Conservation (phyloP, 2,329 filamentous ascomycete genomes). For the Rosellinia necatrix region DNA sequence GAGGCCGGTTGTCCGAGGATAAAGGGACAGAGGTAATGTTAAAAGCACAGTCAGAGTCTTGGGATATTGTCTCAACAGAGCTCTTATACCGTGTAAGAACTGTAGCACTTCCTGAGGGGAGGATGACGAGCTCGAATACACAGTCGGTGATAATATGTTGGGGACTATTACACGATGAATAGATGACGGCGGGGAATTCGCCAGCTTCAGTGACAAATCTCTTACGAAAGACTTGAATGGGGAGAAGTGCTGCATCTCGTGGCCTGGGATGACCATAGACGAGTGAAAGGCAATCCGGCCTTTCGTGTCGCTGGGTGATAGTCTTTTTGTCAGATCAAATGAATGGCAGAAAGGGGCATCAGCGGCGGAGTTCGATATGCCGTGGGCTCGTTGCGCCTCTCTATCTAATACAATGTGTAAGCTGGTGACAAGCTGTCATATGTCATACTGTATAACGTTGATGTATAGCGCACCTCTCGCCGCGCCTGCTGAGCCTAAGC, state of each 20-base stretch:
- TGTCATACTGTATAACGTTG: slow-evolving; percentile 13
- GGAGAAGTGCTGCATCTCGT: slow-evolving; percentile 43
- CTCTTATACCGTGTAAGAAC: slow-evolving; percentile 79
- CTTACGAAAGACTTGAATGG: slow-evolving; percentile 69
- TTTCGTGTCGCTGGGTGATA: slow-evolving; percentile 54
- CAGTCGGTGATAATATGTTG: slow-evolving; percentile 79
- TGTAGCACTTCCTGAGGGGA: slow-evolving; percentile 75
- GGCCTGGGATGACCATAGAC: slow-evolving; percentile 34
- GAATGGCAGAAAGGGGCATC: slow-evolving; percentile 67
- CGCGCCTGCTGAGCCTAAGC: slow-evolving; percentile 71
- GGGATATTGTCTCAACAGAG: slow-evolving; percentile 71
- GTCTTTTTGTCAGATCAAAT: slow-evolving; percentile 72
- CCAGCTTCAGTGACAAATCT: slow-evolving; percentile 60
- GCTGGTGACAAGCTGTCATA: background rate
- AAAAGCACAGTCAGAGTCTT: slow-evolving; percentile 71
- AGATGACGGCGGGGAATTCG: slow-evolving; percentile 59
- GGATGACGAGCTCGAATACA: slow-evolving; percentile 73
- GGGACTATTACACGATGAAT: slow-evolving; percentile 87
- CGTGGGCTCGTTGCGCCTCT: slow-evolving; percentile 33
- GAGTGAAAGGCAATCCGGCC: slow-evolving; percentile 60
- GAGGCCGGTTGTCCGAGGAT: slow-evolving; percentile 74
- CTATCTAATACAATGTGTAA: slow-evolving; percentile 33
- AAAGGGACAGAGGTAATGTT: slow-evolving; percentile 79
- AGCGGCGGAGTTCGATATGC: slow-evolving; percentile 25
- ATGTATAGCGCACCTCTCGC: slow-evolving; percentile 62